Evolutionary conservation across 768 basidiomycete species (phyloP).

Genomic region (Xerocomellus amylosporus): DNA sequence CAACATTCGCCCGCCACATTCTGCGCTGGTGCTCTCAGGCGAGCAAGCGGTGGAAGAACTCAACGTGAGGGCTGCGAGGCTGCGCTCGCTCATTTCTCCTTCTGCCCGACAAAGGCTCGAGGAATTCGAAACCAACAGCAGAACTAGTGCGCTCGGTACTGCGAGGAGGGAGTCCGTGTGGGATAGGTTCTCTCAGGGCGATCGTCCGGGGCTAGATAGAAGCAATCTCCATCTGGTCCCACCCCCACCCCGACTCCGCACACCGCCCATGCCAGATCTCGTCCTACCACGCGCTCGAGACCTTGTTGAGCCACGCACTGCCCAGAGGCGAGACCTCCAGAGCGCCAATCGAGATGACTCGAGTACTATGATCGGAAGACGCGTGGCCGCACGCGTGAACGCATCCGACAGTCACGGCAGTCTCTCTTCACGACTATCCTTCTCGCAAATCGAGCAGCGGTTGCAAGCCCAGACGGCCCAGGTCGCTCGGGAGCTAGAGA

Average conservation of each 20-base stretch:
- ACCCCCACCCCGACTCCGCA: constrained; percentile 23
- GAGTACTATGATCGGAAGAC: constrained; percentile 35
- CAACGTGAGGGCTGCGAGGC: constrained; percentile 27
- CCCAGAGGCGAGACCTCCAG: constrained; percentile 22
- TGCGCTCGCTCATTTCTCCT: constrained; percentile 30
- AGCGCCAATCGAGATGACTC: constrained; percentile 27
- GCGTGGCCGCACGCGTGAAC: constrained; percentile 32
- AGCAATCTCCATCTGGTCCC: constrained; percentile 12
- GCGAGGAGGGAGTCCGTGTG: constrained; percentile 17
- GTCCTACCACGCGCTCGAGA: constrained; percentile 21
- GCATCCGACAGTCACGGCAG: constrained; percentile 18
- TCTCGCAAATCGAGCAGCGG: constrained; percentile 29
- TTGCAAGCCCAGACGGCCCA: constrained; percentile 29
- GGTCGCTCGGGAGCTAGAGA: constrained; percentile 34
- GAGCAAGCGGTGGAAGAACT: constrained; percentile 26
- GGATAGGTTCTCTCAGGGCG: constrained; percentile 22
- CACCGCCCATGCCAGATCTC: constrained; percentile 31
- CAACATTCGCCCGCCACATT: constrained; percentile 29
- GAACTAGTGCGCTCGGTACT: background rate
- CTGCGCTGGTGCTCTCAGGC: constrained; percentile 31
- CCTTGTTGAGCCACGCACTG: constrained; percentile 12
- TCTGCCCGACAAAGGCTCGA: constrained; percentile 34
- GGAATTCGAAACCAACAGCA: constrained; percentile 26
- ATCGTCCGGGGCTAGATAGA: constrained; percentile 15
- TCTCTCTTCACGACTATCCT: constrained; percentile 19